These are phyloP conservation scores for Populus trichocarpa DNA, from an alignment of 441 rosid genomes.

Conservation along the genomic window DNA sequence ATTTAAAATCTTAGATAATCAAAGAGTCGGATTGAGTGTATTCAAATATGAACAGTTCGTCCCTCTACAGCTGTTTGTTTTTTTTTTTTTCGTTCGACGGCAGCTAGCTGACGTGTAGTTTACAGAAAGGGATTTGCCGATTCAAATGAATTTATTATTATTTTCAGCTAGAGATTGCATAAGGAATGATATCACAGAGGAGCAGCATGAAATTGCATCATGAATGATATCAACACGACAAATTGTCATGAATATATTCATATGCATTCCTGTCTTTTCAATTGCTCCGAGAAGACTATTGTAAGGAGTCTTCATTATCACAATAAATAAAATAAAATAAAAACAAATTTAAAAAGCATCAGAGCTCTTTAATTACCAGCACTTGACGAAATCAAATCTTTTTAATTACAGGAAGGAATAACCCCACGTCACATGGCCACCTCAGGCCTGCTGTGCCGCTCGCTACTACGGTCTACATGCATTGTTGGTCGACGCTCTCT, in stretches of 20 bases:
- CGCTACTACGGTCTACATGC: neutral
- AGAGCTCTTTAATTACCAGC: neutral
- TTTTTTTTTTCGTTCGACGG: neutral
- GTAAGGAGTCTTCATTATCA: neutral
- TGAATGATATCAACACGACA: neutral
- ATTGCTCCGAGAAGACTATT: neutral
- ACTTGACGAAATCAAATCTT: neutral
- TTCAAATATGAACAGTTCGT: no score
- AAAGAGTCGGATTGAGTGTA: no score
- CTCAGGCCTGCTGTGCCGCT: neutral
- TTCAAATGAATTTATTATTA: neutral
- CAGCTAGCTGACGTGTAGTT: neutral
- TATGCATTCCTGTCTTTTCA: no score
- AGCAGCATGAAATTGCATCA: neutral
- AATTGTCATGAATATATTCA: neutral
- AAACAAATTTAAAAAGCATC: neutral
- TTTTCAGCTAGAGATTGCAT: neutral
- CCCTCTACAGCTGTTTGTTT: no score
- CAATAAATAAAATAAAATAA: no score
- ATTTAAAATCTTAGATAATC: no score
- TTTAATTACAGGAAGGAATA: neutral
- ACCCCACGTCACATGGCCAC: slow-evolving; percentile 1
- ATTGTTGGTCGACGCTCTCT: neutral
- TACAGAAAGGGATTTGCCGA: neutral
- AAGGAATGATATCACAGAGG: neutral